Percentiles rank a stretch among this genome's conserved stretches.
Conservation (phyloP, 2,329 filamentous ascomycete species). For the Alternaria novae-zelandiae region DNA sequence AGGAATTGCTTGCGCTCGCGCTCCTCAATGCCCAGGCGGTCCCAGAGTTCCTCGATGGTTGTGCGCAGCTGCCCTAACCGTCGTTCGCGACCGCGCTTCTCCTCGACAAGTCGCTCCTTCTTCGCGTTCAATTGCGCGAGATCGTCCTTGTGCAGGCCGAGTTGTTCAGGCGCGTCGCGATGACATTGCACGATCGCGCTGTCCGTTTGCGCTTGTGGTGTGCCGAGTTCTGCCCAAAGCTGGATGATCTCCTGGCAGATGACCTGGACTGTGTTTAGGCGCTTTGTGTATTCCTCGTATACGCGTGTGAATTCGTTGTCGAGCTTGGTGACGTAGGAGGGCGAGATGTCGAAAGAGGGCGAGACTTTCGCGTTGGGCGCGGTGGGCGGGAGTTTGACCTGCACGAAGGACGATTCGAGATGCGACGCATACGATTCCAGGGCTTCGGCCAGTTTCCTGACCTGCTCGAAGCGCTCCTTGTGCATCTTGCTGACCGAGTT, state of each 20-base stretch:
- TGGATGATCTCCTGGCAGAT: slow-evolving; percentile 86
- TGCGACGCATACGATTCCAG: slow-evolving; percentile 96
- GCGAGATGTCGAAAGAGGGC: slow-evolving; percentile 89
- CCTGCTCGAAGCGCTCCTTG: slow-evolving; percentile 91
- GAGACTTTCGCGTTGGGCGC: slow-evolving; percentile 77
- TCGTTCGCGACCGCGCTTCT: slow-evolving; percentile 86
- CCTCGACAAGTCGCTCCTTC: slow-evolving; percentile 82
- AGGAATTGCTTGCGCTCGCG: slow-evolving; percentile 84
- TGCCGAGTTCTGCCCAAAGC: slow-evolving; percentile 94
- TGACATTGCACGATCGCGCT: slow-evolving; percentile 85
- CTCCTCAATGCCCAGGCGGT: slow-evolving; percentile 83
- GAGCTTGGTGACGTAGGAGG: slow-evolving; percentile 82
- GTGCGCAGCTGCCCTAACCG: slow-evolving; percentile 75
- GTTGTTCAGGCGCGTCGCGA: slow-evolving; percentile 88
- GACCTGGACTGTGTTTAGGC: slow-evolving; percentile 75
- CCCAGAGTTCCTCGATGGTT: slow-evolving; percentile 87
- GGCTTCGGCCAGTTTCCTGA: slow-evolving; percentile 92
- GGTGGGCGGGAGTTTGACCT: slow-evolving; percentile 83
- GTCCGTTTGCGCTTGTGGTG: slow-evolving; percentile 91
- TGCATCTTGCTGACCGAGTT: slow-evolving; percentile 79
- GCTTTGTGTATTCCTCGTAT: slow-evolving; percentile 93
- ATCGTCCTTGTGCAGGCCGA: slow-evolving; percentile 90
- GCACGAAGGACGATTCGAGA: slow-evolving; percentile 86
- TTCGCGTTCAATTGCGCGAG: slow-evolving; percentile 73
- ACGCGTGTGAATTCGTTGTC: slow-evolving; percentile 92